Base-by-base conservation (phyloP, 768 basidiomycete species). In the Coprinopsis sp. region DNA sequence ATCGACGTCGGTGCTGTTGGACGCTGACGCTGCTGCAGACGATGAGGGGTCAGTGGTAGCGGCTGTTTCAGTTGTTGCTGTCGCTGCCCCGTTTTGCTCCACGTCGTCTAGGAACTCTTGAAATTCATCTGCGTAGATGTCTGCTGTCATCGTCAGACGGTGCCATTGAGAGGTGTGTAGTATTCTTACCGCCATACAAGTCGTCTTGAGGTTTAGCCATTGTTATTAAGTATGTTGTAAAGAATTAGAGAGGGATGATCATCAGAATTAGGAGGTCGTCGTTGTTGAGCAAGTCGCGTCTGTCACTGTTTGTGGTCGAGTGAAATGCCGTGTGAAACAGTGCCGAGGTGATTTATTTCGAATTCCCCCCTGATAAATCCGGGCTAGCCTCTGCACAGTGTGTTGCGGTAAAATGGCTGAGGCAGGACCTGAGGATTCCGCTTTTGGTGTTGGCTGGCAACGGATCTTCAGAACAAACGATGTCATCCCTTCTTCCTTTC, bases 91-190 rank as follows among this genome's bases (percentile, higher is more conserved):
- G 44, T 66, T 64, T n/a, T n/a, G n/a, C 28, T 54, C 33, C 11
- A 49, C 44, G 1, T 52, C 47, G 14, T 55, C 59, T 36, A 63
- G 55, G 53, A 66, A 71, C 42, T 71, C 75, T 52, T 64, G 70
- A 48, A 78, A 73, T 52, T 74, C 75, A 51, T 73, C 73, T 40
- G 71, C 73, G 52, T 81, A 82, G 44, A 81, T 70, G 56, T 79
- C 78, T 81, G 53, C 7, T 22, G 36, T 42, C 45, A 28, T 33
- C 21, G 10, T 39, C 24, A 30, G 33, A 3, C 29, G 25, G 16
- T 39, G 4, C 25, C n/a, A 40, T 36, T 16, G 74, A 75, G 19
- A 71, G 63, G 55, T 68, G 10, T 3, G 36, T 16, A 22, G 29
- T 6, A 42, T 8, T 19, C 38, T 11, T 24, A 47, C 67, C 67